Conservation (phyloP, 2,329 filamentous ascomycete genomes). For the Colletotrichum aenigma region DNA sequence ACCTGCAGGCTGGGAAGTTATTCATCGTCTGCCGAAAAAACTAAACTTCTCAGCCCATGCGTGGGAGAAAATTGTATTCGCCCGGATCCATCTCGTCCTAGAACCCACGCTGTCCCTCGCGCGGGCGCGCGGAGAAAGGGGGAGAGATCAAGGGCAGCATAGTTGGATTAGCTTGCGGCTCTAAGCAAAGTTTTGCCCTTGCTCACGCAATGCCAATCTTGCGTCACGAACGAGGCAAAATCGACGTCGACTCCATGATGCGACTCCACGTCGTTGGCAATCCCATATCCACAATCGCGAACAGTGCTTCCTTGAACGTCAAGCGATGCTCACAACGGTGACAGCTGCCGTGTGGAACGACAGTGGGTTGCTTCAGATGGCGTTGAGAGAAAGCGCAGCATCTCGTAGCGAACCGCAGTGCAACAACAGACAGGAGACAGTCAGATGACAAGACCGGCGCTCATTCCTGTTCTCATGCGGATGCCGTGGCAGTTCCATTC, state of each 20-base stretch:
- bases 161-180: background rate
- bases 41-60: background rate
- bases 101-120: background rate
- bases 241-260: background rate
- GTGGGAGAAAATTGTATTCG: background rate
- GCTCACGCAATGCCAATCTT: background rate
- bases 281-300: background rate
- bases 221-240: background rate
- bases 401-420: conserved; percentile 4
- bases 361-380: conserved; percentile 2
- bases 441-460: conserved; percentile 17
- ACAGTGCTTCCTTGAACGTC: background rate
- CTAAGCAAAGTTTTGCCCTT: background rate
- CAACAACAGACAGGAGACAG: background rate
- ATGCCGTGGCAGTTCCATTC: background rate
- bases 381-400: background rate
- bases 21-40: background rate
- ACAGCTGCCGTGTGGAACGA: conserved; percentile 6
- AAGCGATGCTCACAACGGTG: background rate
- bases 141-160: background rate
- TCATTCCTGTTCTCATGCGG: background rate
- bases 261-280: background rate
- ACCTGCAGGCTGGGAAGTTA: background rate
- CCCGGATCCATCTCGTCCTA: background rate
- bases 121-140: background rate